Conservation (phyloP, 352 stramenopile species). For the Globisporangium iwayamae region DNA sequence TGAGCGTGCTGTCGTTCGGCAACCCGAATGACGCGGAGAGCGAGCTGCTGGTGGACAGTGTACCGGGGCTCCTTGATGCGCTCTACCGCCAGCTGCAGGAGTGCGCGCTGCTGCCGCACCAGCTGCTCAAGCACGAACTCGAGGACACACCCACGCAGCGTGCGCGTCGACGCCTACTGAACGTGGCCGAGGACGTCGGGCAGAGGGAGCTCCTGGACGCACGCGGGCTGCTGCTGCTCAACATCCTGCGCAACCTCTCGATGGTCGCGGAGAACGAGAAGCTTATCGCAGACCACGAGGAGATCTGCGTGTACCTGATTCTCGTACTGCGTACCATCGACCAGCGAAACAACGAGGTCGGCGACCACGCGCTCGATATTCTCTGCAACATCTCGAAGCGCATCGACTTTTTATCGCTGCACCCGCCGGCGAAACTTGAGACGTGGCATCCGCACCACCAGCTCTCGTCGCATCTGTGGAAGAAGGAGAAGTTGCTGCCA, state of each 20-base stretch:
- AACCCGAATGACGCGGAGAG: conserved; percentile 45
- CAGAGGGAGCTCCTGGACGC: conserved; percentile 58
- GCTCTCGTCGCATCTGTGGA: conserved; percentile 55
- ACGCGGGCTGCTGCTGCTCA: conserved; percentile 52
- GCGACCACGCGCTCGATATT: conserved; percentile 72
- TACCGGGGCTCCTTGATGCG: conserved; percentile 68
- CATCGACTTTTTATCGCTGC: conserved; percentile 64
- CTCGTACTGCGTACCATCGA: conserved; percentile 42
- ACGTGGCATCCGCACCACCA: conserved; percentile 63
- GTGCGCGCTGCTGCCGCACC: conserved; percentile 45
- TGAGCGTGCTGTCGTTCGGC: conserved; percentile 73
- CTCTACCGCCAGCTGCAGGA: conserved; percentile 62
- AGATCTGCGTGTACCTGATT: conserved; percentile 62
- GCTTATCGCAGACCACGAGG: conserved; percentile 58
- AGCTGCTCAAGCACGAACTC: conserved; percentile 18
- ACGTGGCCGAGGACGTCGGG: conserved; percentile 34
- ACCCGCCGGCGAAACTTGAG: conserved; percentile 48
- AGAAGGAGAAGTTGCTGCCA: conserved; percentile 50
- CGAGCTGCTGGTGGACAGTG: conserved; percentile 62
- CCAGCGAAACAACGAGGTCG: conserved; percentile 42
- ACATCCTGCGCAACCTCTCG: conserved; percentile 76
- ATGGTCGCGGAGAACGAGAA: conserved; percentile 73
- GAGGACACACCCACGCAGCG: conserved; percentile 12
- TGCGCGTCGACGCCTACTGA: conserved; percentile 37
- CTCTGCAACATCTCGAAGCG: conserved; percentile 66